Base-by-base conservation (phyloP, 306 rosid species). In the Pyrus bretschneideri region DNA sequence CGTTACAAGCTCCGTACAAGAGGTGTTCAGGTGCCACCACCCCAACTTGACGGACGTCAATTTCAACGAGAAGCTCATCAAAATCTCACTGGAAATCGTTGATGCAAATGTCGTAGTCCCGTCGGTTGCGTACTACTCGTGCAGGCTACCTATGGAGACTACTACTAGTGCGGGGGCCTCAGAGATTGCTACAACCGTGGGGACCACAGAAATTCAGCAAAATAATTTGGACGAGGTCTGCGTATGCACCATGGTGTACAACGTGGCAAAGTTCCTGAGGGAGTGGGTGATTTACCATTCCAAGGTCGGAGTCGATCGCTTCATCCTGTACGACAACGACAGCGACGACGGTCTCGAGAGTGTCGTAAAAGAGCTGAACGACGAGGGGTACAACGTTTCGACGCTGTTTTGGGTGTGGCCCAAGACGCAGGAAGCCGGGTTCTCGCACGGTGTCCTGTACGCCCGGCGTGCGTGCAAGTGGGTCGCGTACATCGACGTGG, bases 231-330 rank as follows among this genome's bases (percentile, higher is more conserved):
- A 45, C 66, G 44, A 30, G 52, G 8, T 92, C 63, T 92, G 97
- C n/a, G 97, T 92, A 4, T 90, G 91, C 44, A 84, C 97, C 4
- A 92, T 92, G 97, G 96, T 92, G 23, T 85, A 87, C 83, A 89
- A 90, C 72, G 91, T 86, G 59, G 93, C 80, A 0, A 92, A 90
- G 66, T 79, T 88, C 69, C 45, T 92, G 51, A 73, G 75, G 13
- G 97, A 92, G 65, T 92, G 97, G 97, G 93, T 92, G 5, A 75
- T 69, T 76, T 92, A 90, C 78, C 88, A 92, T 62, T 83, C 93
- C 17, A 81, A 59, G 44, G 78, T 86, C 1, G 91, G 97, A 0
- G 91, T 90, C 4, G 88, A 86, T 1, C 83, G 83, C 69, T 90
- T 90, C 76, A 30, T 93, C 0, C 35, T 93, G 11, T 93, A 93